phyloP scores from a whole-genome alignment of 2,329 filamentous ascomycete species.

The Penicillium crustosum region DNA sequence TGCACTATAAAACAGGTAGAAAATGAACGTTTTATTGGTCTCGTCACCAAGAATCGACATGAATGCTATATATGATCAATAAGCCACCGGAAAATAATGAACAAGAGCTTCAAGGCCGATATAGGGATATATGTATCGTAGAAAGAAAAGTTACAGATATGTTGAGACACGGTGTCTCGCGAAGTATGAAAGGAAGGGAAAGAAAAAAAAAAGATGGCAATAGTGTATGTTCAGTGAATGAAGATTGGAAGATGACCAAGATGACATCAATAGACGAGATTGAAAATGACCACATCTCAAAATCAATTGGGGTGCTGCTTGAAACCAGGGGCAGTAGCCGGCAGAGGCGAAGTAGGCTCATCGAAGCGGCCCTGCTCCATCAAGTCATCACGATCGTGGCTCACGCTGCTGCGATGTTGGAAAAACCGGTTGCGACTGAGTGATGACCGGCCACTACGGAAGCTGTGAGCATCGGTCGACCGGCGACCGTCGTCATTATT shows the following conservation, averaged over 20 bases:
- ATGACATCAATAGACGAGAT: background rate
- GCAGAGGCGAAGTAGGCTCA: slow-evolving; percentile 5
- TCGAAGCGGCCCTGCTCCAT: slow-evolving; percentile 51
- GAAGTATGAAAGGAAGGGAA: background rate
- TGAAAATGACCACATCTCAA: background rate
- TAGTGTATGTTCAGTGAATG: background rate
- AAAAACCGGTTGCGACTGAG: slow-evolving; percentile 64
- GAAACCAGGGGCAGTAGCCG: slow-evolving; percentile 1
- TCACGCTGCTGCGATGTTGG: slow-evolving; percentile 44
- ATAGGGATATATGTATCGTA: slow-evolving; percentile 9
- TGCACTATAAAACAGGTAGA: background rate
- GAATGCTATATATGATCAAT: slow-evolving; percentile 2
- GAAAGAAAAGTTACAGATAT: slow-evolving; percentile 1
- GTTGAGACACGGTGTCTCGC: background rate
- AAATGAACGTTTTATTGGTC: background rate
- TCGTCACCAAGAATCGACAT: background rate
- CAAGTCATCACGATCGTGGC: slow-evolving; percentile 41
- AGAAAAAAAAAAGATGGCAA: background rate
- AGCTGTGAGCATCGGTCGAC: slow-evolving; percentile 33
- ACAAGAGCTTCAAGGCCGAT: background rate
- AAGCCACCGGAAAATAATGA: background rate
- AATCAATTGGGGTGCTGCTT: slow-evolving; percentile 6
- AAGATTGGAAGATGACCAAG: no score
- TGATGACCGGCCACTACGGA: slow-evolving; percentile 36
- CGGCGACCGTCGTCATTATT: slow-evolving; percentile 21